Percentiles rank a stretch among this genome's conserved stretches.
Evolutionary conservation across 305 asterid genomes (phyloP).

Genomic region (Salvia sclarea): DNA sequence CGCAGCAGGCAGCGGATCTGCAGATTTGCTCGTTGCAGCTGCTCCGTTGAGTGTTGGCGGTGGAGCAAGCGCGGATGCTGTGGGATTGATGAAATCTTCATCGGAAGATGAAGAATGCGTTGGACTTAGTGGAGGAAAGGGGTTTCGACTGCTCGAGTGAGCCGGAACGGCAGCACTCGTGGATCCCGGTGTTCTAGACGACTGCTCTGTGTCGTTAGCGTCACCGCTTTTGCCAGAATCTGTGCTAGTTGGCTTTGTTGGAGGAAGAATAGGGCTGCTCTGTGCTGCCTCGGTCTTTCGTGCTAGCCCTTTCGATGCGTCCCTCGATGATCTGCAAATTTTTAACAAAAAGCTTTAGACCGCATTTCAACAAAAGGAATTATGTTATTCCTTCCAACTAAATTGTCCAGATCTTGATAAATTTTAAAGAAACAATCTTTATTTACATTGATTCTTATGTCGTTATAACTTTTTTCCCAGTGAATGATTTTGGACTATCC

Average conservation of each 20-base stretch:
- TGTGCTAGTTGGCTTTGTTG: conserved; percentile 51
- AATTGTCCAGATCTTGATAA: too few species aligned
- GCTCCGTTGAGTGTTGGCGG: conserved; percentile 36
- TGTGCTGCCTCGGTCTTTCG: conserved; percentile 49
- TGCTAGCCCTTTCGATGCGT: conserved; percentile 53
- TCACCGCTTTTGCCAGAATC: conserved; percentile 60
- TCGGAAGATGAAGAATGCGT: conserved; percentile 50
- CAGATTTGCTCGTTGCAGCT: conserved; percentile 46
- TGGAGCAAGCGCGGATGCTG: conserved; percentile 61
- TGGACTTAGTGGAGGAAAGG: conserved; percentile 43
- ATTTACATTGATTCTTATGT: too few species aligned
- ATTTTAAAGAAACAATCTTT: too few species aligned
- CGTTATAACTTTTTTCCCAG: too few species aligned
- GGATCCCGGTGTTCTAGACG: conserved; percentile 42
- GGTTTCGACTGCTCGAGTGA: conserved; percentile 39
- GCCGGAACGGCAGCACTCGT: conserved; percentile 39
- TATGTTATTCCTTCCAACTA: too few species aligned
- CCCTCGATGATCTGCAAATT: conserved; percentile 73
- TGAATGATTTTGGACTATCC: too few species aligned
- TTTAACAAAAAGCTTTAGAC: conserved; percentile 14
- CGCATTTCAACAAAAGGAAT: neutral
- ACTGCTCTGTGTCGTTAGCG: conserved; percentile 44
- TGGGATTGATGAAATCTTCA: conserved; percentile 72
- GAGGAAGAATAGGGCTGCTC: conserved; percentile 55
- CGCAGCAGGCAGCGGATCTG: conserved; percentile 49